Percentiles rank a stretch among this genome's conserved stretches.
phyloP scores from a whole-genome alignment of 306 rosid species.

The Boehmeria nivea region DNA sequence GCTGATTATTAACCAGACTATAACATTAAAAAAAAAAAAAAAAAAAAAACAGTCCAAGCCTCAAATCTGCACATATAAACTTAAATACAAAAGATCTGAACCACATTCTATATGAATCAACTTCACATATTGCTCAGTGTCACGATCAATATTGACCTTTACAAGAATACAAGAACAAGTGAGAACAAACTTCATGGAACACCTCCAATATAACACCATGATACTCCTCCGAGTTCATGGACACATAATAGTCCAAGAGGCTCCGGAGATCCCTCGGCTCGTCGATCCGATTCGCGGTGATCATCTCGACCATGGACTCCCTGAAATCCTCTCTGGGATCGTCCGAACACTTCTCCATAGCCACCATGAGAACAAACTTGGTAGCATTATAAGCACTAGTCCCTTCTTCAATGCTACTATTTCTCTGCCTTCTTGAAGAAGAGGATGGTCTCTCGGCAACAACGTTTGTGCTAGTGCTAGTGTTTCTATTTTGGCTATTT shows the following conservation, averaged over 20 bases:
- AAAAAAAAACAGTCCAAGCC: too few species aligned
- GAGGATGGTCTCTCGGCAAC: conserved; percentile 21
- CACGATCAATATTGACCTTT: conserved; percentile 31
- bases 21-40: background rate
- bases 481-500: background rate
- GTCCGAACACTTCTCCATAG: conserved; percentile 70
- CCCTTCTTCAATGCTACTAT: conserved; percentile 23
- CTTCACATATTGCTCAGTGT: conserved; percentile 12
- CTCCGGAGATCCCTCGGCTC: conserved; percentile 70
- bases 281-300: conserved; percentile 54
- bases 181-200: conserved; percentile 70
- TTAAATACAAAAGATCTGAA: too few species aligned
- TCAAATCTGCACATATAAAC: too few species aligned
- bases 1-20: too few species aligned
- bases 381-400: too few species aligned
- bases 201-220: conserved; percentile 56
- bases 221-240: conserved; percentile 62
- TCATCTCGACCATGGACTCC: conserved; percentile 81
- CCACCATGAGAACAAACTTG: conserved; percentile 75
- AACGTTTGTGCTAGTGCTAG: too few species aligned
- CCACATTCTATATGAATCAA: too few species aligned
- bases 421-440: conserved; percentile 33
- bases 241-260: conserved; percentile 76
- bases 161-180: conserved; percentile 49
- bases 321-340: conserved; percentile 85